These are phyloP conservation scores for Phaeoacremonium minimum DNA, from an alignment of 2,329 filamentous ascomycete genomes.

Conservation along the genomic window DNA sequence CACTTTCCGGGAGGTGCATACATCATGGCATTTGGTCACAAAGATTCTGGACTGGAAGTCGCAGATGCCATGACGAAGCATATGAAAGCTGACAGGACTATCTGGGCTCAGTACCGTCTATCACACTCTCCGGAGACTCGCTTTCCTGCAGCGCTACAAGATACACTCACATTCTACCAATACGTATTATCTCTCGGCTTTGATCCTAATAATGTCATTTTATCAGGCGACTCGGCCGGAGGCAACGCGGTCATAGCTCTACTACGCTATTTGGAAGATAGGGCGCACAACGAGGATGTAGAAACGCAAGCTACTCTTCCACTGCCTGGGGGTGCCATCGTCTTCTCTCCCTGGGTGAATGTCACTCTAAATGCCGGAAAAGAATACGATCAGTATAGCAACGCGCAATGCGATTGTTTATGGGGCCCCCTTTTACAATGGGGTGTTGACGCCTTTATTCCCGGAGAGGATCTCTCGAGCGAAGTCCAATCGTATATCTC, in stretches of 20 bases:
- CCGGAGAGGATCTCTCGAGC: conserved; percentile 2
- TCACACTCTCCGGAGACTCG: conserved; percentile 6
- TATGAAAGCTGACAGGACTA: conserved; percentile 5
- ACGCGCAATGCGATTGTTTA: conserved; percentile 9
- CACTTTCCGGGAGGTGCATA: conserved; percentile 16
- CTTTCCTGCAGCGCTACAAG: conserved; percentile 16
- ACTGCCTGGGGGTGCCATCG: background rate
- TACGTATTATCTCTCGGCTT: conserved; percentile 4
- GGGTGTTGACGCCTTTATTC: conserved; percentile 14
- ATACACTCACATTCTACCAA: conserved; percentile 12
- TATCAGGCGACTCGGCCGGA: conserved; percentile 10
- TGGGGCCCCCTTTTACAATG: conserved; percentile 13
- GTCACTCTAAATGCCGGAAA: conserved; percentile 1
- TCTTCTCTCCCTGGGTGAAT: conserved; percentile 3
- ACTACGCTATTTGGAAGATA: conserved; percentile 9
- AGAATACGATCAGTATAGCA: conserved; percentile 1
- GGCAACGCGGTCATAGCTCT: conserved; percentile 16
- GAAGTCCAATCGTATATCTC: conserved; percentile 13
- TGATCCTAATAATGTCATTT: conserved; percentile 2
- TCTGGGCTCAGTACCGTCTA: conserved; percentile 14
- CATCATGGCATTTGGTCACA: conserved; percentile 11
- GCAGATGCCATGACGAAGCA: conserved; percentile 5
- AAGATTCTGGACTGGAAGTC: conserved; percentile 5
- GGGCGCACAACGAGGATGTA: too few relatives aligned
- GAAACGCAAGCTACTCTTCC: conserved; percentile 4